A percentile compares a stretch with the other conserved stretches of the same genome.
Evolutionary conservation across 2,329 filamentous ascomycete genomes (phyloP).

Genomic region (Cyclaneusma minus): DNA sequence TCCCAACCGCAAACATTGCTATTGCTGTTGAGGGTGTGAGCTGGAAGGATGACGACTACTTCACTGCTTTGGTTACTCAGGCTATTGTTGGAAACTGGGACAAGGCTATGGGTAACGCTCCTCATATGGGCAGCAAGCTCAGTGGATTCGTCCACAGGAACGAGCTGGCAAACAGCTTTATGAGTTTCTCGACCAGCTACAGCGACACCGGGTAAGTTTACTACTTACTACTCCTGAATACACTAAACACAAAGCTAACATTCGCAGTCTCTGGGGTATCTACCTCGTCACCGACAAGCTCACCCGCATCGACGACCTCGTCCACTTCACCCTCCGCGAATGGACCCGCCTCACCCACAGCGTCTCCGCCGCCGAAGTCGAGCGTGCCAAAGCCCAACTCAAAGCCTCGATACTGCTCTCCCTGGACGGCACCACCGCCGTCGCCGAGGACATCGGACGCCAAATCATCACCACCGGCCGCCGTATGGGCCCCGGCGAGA

Average conservation of each 20-base stretch:
- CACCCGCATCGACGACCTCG: slow-evolving; percentile 79
- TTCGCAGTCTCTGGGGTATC: slow-evolving; percentile 87
- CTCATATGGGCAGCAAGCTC: slow-evolving; percentile 96
- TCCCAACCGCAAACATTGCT: slow-evolving; percentile 92
- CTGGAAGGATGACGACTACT: slow-evolving; percentile 99
- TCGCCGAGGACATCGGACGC: slow-evolving; percentile 95
- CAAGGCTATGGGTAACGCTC: slow-evolving; percentile 93
- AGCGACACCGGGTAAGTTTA: slow-evolving; percentile 83
- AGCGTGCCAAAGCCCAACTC: slow-evolving; percentile 97
- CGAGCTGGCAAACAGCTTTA: slow-evolving; percentile 97
- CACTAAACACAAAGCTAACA: slow-evolving; percentile 24
- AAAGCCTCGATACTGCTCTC: slow-evolving; percentile 97
- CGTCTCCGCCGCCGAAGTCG: slow-evolving; percentile 79
- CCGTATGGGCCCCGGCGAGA: slow-evolving; percentile 80
- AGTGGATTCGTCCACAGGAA: slow-evolving; percentile 89
- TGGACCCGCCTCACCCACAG: slow-evolving; percentile 89
- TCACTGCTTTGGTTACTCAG: slow-evolving; percentile 92
- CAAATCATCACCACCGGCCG: slow-evolving; percentile 97
- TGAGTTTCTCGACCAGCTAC: slow-evolving; percentile 99
- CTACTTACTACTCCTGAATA: background rate
- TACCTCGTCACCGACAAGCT: slow-evolving; percentile 90
- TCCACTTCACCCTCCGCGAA: slow-evolving; percentile 96
- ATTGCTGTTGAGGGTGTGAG: slow-evolving; percentile 98
- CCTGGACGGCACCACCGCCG: slow-evolving; percentile 90
- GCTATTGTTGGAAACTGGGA: slow-evolving; percentile 99